Conservation (phyloP, 306 rosid species). For the Bauhinia variegata region DNA sequence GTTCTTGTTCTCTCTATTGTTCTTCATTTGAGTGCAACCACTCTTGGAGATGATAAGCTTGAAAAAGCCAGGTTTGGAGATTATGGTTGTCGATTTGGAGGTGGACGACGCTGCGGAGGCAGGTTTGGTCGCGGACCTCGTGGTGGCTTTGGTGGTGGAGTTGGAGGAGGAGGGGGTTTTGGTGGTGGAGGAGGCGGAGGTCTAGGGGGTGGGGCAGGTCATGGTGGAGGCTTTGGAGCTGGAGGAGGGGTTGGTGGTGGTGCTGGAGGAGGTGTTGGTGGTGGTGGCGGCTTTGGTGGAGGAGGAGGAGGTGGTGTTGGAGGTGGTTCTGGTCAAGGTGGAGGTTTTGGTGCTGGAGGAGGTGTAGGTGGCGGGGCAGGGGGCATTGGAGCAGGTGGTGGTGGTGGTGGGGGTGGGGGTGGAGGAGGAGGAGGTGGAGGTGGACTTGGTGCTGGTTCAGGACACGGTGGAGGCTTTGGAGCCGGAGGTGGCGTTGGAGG, state of each 20-base stretch:
- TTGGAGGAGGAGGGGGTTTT: too few relatives aligned
- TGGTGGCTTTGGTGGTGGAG: conserved; percentile 43
- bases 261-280: conserved; percentile 35
- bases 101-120: conserved; percentile 55
- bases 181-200: too few relatives aligned
- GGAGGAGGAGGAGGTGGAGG: conserved; percentile 37
- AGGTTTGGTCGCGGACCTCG: conserved; percentile 58
- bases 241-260: conserved; percentile 21
- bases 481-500: conserved; percentile 46
- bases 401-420: conserved; percentile 29
- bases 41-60: conserved; percentile 60
- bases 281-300: conserved; percentile 44
- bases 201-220: too few relatives aligned
- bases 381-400: conserved; percentile 10
- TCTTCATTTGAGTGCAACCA: conserved; percentile 50
- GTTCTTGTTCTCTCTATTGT: conserved; percentile 57
- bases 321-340: conserved; percentile 40
- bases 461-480: conserved; percentile 44
- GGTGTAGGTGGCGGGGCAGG: conserved; percentile 32
- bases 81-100: conserved; percentile 54
- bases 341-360: conserved; percentile 43
- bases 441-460: conserved; percentile 45
- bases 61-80: conserved; percentile 49
- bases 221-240: too few relatives aligned
- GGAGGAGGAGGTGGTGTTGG: conserved; percentile 49